A percentile compares a stretch with the other conserved stretches of the same genome.
Evolutionary conservation across 169 alveolate species (phyloP).

Genomic region (Ophryocystis elektroscirrha): DNA sequence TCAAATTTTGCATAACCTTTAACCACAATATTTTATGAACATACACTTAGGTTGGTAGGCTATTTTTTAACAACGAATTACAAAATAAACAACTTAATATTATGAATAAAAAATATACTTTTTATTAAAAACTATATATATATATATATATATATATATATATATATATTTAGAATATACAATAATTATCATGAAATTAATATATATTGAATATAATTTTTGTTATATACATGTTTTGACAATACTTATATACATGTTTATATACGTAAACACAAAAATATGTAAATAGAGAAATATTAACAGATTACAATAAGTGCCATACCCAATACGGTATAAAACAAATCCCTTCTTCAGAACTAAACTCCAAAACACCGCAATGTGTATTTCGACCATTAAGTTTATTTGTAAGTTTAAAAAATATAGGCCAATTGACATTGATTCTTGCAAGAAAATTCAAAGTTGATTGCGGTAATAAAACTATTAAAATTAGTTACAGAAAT

Average conservation of each 20-base stretch:
- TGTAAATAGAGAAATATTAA: too few relatives aligned
- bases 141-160: neutral
- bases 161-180: neutral
- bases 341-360: constrained; percentile 65
- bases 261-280: too few relatives aligned
- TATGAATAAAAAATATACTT: neutral
- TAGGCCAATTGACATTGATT: constrained; percentile 44
- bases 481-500: neutral
- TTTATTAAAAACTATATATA: neutral
- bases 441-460: constrained; percentile 37
- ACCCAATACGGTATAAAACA: constrained; percentile 62
- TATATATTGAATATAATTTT: too few relatives aligned
- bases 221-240: too few relatives aligned
- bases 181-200: too few relatives aligned
- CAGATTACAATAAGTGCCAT: neutral
- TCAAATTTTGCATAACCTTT: constrained; percentile 51
- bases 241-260: too few relatives aligned
- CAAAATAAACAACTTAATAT: neutral
- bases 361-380: constrained; percentile 67
- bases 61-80: neutral
- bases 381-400: constrained; percentile 18
- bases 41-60: neutral
- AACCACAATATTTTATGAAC: neutral
- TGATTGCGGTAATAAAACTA: constrained; percentile 40
- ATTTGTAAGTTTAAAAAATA: constrained; percentile 31